These are phyloP conservation scores for Penicillium robsamsonii DNA, from an alignment of 495 filamentous ascomycete genomes.

Conservation along the genomic window DNA sequence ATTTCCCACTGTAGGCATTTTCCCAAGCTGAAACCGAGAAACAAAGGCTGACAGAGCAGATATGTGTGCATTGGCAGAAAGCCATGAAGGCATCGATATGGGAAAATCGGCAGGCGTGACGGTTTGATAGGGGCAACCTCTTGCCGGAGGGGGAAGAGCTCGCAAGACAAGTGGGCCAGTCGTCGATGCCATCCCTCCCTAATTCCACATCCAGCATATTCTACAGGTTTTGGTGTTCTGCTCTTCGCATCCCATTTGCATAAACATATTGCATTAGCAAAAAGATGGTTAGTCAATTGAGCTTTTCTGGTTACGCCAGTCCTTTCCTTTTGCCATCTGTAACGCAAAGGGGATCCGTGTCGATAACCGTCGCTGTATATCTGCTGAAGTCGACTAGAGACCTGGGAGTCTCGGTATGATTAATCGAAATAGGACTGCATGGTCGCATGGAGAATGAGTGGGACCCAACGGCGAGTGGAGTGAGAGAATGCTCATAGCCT, in stretches of 20 bases:
- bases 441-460: conserved; percentile 4
- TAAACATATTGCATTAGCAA: conserved; percentile 20
- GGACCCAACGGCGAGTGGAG: not conserved
- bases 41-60: conserved; percentile 33
- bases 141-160: not conserved
- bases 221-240: conserved; percentile 4
- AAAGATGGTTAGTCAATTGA: conserved; percentile 25
- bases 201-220: not conserved
- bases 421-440: not conserved
- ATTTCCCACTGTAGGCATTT: conserved; percentile 68
- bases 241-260: conserved; percentile 17
- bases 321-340: conserved; percentile 2
- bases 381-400: not conserved
- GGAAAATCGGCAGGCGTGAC: not conserved
- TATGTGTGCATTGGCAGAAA: conserved; percentile 61
- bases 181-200: not conserved
- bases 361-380: not conserved
- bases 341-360: not conserved
- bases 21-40: not conserved
- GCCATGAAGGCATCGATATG: conserved; percentile 21
- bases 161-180: not conserved
- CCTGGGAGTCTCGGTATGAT: not conserved
- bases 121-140: not conserved
- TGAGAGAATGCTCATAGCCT: not conserved
- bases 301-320: conserved; percentile 11